Conservation (phyloP, 768 basidiomycete species). For the Phylloporus sp. region DNA sequence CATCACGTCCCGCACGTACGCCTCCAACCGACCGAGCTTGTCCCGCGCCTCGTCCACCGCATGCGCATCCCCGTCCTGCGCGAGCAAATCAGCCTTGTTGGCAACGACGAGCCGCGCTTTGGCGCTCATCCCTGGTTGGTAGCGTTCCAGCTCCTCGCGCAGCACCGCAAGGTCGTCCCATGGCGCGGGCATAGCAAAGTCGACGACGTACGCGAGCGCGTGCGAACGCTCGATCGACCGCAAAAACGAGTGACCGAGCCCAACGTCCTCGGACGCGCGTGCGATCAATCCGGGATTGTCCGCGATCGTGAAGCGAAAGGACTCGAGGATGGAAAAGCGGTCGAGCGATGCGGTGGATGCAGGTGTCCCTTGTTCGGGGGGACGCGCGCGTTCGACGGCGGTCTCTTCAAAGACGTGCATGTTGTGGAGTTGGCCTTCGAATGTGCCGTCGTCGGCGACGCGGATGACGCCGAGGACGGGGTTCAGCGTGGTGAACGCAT, state of each 20-base stretch:
- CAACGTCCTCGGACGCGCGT: conserved; percentile 81
- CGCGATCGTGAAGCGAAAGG: conserved; percentile 88
- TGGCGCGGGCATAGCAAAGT: conserved; percentile 68
- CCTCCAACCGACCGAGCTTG: conserved; percentile 54
- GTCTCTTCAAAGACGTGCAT: conserved; percentile 65
- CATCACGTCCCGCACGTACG: conserved; percentile 50
- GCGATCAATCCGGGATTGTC: conserved; percentile 95
- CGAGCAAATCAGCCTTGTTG: conserved; percentile 92
- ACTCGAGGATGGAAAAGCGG: conserved; percentile 60
- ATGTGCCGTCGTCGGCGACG: conserved; percentile 72
- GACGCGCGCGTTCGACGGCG: conserved; percentile 42
- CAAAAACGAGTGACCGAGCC: conserved; percentile 90
- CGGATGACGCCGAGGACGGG: conserved; percentile 90
- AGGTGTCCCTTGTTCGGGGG: conserved; percentile 33
- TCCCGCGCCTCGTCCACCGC: conserved; percentile 49
- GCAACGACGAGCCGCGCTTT: conserved; percentile 81
- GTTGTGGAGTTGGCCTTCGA: conserved; percentile 53
- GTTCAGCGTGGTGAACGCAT: conserved; percentile 94
- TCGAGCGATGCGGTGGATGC: conserved; percentile 22
- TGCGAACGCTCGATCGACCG: conserved; percentile 89
- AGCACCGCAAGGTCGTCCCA: conserved; percentile 73
- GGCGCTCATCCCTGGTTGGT: conserved; percentile 70
- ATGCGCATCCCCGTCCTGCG: conserved; percentile 37
- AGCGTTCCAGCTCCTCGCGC: conserved; percentile 77
- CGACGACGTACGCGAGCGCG: conserved; percentile 89